Evolutionary conservation across 306 rosid genomes (phyloP), one percentile per base, ranked within the genome.

Genomic region (Malus domestica): DNA sequence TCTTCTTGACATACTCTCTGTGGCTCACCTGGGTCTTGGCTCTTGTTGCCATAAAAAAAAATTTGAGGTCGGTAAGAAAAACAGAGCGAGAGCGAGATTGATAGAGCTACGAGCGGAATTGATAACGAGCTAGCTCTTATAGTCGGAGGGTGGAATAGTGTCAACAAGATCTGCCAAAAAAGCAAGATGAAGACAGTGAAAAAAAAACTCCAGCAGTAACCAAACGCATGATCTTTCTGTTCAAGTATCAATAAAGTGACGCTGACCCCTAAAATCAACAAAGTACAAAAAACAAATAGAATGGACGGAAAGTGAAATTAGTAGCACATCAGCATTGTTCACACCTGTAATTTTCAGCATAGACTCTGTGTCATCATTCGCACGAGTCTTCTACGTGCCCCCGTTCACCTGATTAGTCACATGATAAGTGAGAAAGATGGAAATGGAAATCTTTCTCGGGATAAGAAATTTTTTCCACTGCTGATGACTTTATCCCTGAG

Each of bases 141-240:
- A 14, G 5, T 14, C n/a, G 68, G 68, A 42, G 25, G 42, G 63
- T 42, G 54, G 29, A 67, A 57, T 52, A 46, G 77, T 18, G 61
- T 20, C 72, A 62, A 68, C 72, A 30, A 44, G 42, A 81, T 8
- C 70, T 40, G 80, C 58, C 78, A 65, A 80, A 66, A 70, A 23
- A 89, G 80, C 38, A 42, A 88, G 71, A 22, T 58, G 65, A 76
- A 83, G 87, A 78, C 69, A 91, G 83, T 88, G 71, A 78, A 88
- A 87, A 79, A 68, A 74, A 58, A 45, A 78, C 60, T 61, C 42
- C 57, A 82, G 70, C 79, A 58, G 75, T 75, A 68, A 25, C 64
- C 64, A 78, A 79, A 84, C 57, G 73, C 74, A 79, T 63, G 55
- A 38, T 49, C 76, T 52, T 59, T 71, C 72, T 66, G 82, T 71